Evolutionary conservation across 306 rosid genomes (phyloP), one percentile per base, ranked within the genome.

Genomic region (Cicer bijugum): DNA sequence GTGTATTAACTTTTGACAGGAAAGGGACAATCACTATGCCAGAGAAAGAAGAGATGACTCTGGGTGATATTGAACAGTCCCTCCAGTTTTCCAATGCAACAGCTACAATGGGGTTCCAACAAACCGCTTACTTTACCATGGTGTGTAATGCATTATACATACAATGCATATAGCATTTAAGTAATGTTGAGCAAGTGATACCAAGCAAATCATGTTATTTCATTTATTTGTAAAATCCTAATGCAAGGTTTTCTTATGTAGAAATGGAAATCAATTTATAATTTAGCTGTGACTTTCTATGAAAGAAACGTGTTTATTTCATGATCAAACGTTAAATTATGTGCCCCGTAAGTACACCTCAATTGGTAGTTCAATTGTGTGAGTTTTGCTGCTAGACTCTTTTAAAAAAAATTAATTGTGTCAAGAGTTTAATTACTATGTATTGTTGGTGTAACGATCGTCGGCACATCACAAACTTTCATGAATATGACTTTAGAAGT

Each of bases 11-110:
- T 43, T 62, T 70, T 56, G 8, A 70, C 74, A 91, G 99, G 85
- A 88, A 79, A 80, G 88, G 85, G 75, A 85, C 91, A 3, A 76
- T 91, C 19, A 91, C 95, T 67, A 45, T 86, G 67, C 89, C 94
- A 23, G 91, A 86, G 65, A 85, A 75, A 10, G 61, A 71, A 58
- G 87, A 82, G 15, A 48, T 71, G 4, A 88, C 86, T 28, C 3
- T 75, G 67, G 89, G 64, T 46, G 90, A 85, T 11, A 63, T 82
- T 37, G 93, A 90, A 69, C 87, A 81, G 67, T 75, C 86, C 56
- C 82, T 53, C 76, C 74, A 71, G 72, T 82, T 77, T 61, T 72
- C 90, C 59, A 67, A 72, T 75, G 37, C 81, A 47, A 56, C 74
- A 35, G 39, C 84, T 78, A 37, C 84, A 72, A 82, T 28, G 80